Evolutionary conservation across 1,284 basidiomycete species (phyloP).

Genomic region (Caloboletus firmus): DNA sequence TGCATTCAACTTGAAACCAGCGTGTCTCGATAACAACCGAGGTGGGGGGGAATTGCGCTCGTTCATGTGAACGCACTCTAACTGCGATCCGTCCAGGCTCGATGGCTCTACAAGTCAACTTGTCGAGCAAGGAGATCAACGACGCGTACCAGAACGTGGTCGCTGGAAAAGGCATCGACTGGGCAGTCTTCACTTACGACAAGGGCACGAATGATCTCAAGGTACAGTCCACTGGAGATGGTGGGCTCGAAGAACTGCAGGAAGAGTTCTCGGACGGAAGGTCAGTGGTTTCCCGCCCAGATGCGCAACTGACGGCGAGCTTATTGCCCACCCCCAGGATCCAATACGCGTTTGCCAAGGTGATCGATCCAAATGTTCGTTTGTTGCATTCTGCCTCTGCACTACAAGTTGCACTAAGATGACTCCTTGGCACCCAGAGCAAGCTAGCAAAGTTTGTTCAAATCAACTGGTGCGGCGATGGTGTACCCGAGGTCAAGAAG

Average conservation of each 20-base stretch:
- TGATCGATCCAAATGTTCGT: conserved; percentile 83
- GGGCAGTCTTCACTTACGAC: conserved; percentile 86
- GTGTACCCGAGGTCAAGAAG: conserved; percentile 90
- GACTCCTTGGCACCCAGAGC: conserved; percentile 48
- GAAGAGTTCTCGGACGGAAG: conserved; percentile 95
- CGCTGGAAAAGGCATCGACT: conserved; percentile 75
- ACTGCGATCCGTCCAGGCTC: background rate
- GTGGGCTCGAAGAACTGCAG: conserved; percentile 86
- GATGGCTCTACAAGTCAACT: conserved; percentile 78
- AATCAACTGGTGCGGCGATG: conserved; percentile 93
- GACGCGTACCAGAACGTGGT: conserved; percentile 83
- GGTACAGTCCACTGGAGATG: conserved; percentile 81
- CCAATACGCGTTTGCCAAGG: conserved; percentile 91
- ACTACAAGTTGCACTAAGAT: background rate
- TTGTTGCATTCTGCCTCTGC: background rate
- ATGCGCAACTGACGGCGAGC: background rate
- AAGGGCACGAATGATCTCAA: conserved; percentile 88
- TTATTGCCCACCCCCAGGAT: conserved; percentile 53
- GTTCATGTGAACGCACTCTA: background rate
- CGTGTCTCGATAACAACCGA: too few relatives aligned
- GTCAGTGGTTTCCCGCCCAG: conserved; percentile 43
- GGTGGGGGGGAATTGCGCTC: too few relatives aligned
- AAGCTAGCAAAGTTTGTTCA: conserved; percentile 92
- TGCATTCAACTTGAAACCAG: too few relatives aligned
- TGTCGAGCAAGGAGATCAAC: conserved; percentile 68